These are phyloP conservation scores for Raphanus hybrid DNA, from an alignment of 441 rosid genomes.

Conservation along the genomic window DNA sequence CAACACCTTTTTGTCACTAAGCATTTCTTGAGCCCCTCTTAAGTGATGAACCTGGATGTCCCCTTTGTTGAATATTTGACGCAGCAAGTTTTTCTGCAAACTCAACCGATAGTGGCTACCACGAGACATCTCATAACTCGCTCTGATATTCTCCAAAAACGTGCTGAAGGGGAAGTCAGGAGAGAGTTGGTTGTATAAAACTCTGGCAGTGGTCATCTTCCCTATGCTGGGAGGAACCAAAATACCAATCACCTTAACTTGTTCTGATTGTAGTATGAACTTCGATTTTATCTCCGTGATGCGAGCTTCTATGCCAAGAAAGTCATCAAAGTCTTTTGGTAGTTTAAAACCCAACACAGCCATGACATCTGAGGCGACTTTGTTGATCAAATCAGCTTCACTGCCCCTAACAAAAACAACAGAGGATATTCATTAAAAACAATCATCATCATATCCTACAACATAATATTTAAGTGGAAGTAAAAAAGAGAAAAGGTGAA, in stretches of 20 bases:
- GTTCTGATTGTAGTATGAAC: neutral
- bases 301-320: conserved; percentile 17
- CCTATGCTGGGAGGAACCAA: conserved; percentile 32
- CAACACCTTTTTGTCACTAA: neutral
- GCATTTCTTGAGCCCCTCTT: neutral
- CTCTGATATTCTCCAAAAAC: conserved; percentile 29
- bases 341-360: conserved; percentile 14
- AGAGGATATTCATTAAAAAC: neutral
- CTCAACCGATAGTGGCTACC: neutral
- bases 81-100: conserved; percentile 13
- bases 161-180: neutral
- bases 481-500: neutral
- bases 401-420: conserved; percentile 13
- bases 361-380: conserved; percentile 7
- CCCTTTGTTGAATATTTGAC: neutral
- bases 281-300: neutral
- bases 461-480: neutral
- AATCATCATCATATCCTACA: neutral
- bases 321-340: neutral
- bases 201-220: conserved; percentile 30
- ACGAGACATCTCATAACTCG: neutral
- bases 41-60: neutral
- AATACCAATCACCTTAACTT: conserved; percentile 26
- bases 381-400: conserved; percentile 31
- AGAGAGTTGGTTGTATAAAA: neutral